Base-by-base conservation (phyloP, 2,329 filamentous ascomycete genomes). In the Samsoniella hepiali region DNA sequence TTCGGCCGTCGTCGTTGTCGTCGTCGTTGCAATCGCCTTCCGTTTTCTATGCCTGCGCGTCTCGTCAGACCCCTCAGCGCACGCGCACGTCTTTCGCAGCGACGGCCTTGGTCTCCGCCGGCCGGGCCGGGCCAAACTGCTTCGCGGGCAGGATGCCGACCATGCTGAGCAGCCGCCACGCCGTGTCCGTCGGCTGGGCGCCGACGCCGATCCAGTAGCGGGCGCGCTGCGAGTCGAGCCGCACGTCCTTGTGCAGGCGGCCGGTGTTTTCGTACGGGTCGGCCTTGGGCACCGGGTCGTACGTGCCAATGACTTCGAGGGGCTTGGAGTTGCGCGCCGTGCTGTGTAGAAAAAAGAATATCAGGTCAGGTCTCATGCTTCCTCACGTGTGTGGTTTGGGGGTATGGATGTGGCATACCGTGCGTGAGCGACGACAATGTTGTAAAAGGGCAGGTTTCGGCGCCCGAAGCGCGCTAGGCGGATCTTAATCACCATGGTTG, bases 151-250 rank as follows among this genome's bases (percentile, higher is more conserved):
- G 59, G 45, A 78, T 73, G 32, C 78, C 69, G 63, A 93, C 91
- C 91, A 97, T 89, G 63, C 85, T 85, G 69, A 99, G 79, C 70
- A 98, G 76, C 73, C 91, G 84, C 93, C 93, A 97, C 42, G 90
- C 91, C 3, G 91, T 88, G 69, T 97, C 91, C 66, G 90, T 93
- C 10, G 95, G 95, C 79, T 99, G 95, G 63, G 95, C 95, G 1
- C 95, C 95, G 3, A 98, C 94, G 74, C 95, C 95, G 42, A 99
- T 83, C 95, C 95, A 99, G 80, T 99, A 99, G 76, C 90, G 89
- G 63, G 94, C 91, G 65, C 95, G 83, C 68, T 86, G 81, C 8
- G 85, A 80, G 76, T 99, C 95, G 15, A 99, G 83, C 72, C 91
- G 88, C 74, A 99, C 91, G 69, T 98, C 93, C 78, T 99, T 99